These are phyloP conservation scores for Drechslerella dactyloides DNA, from an alignment of 2,329 filamentous ascomycete genomes.

Conservation along the genomic window DNA sequence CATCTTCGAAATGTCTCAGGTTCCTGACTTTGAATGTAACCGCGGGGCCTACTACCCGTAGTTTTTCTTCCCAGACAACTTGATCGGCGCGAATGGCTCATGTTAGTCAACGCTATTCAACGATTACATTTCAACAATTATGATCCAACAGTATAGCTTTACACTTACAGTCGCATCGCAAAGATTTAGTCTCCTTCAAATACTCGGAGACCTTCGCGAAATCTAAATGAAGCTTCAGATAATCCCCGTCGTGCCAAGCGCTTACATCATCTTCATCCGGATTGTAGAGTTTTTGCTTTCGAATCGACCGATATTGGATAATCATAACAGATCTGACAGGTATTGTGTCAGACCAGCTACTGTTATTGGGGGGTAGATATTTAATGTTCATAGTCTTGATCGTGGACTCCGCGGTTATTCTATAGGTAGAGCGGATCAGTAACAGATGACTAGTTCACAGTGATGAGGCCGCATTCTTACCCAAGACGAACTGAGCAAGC, in stretches of 20 bases:
- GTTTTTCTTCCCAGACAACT: constrained; percentile 49
- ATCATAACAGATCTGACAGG: constrained; percentile 42
- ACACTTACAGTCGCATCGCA: constrained; percentile 46
- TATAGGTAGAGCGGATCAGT: background rate
- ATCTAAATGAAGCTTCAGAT: constrained; percentile 36
- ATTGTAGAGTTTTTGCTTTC: constrained; percentile 47
- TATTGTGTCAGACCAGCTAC: constrained; percentile 25
- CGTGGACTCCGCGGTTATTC: constrained; percentile 37
- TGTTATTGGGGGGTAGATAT: constrained; percentile 46
- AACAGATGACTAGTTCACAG: background rate
- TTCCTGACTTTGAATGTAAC: constrained; percentile 42
- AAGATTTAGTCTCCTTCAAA: constrained; percentile 28
- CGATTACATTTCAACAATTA: no score
- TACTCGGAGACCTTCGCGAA: constrained; percentile 42
- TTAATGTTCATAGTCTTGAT: constrained; percentile 46
- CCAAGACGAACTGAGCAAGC: constrained; percentile 42
- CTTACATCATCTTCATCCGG: constrained; percentile 20
- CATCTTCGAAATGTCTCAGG: constrained; percentile 41
- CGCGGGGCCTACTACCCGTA: constrained; percentile 36
- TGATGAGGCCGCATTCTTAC: background rate
- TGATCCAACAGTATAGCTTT: no score
- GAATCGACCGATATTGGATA: constrained; percentile 45
- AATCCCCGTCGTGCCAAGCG: constrained; percentile 44
- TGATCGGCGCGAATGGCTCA: background rate
- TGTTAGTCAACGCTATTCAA: no score